Base-by-base conservation (phyloP, 2,329 filamentous ascomycete species). In the Setomelanomma holmii region DNA sequence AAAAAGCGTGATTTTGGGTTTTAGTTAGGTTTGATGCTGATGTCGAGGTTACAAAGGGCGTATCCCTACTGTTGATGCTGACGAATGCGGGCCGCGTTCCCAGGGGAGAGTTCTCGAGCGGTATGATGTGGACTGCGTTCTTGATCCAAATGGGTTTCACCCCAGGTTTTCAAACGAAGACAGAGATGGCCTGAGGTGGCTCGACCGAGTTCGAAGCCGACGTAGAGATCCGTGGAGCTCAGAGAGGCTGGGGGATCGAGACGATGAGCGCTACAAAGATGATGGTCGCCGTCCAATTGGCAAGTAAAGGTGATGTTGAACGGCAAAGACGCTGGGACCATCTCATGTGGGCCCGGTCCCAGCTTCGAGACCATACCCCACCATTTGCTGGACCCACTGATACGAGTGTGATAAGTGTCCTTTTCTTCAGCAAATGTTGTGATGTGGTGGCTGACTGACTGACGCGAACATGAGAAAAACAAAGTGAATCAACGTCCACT, bases 391-490 rank as follows among this genome's bases (percentile, higher is more conserved):
- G 49, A 35, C 34, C 45, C 45, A 49, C 27, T 30, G 27, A 30
- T 30, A 30, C 27, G 27, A n/a, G 2, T 7, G 19, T 40, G 41
- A 52, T 51, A 47, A 44, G 39, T 49, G 20, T 33, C 33, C 27
- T 23, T 19, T 34, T 41, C 39, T 10, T 52, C 53, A 39, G 39
- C n/a, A n/a, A n/a, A n/a, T n/a, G n/a, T n/a, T n/a, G n/a, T n/a
- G n/a, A n/a, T n/a, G n/a, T n/a, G 49, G 51, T 55, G 45, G 49
- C 40, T 34, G 34, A 44, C 57, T 57, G 49, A 60, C 41, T 34
- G 5, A 30, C 12, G 44, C 22, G 35, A 46, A 46, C 44, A 22
- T 20, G 34, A n/a, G 23, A 40, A 46, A 46, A 46, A 46, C 16
- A 45, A 50, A 57, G 43, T 44, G 43, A 50, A 49, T 45, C 23